Base-by-base conservation (phyloP, 1,139 yeast genomes). In the Scheffersomyces parashehatae region DNA sequence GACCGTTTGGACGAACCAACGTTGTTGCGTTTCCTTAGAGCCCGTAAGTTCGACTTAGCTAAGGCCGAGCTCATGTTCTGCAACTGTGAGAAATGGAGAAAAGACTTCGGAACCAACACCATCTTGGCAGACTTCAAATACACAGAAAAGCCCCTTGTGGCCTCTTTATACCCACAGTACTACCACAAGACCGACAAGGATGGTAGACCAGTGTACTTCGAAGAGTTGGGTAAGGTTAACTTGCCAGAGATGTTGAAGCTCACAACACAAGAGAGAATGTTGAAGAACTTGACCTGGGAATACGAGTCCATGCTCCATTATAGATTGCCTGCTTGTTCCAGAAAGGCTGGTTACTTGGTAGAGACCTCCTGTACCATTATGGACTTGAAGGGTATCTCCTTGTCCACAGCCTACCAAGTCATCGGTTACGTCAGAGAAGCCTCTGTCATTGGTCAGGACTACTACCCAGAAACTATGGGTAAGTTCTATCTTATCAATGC, bases 401-500 rank as follows among this genome's bases (percentile, higher is more conserved):
- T 93, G 50, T 73, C 85, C 29, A 73, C 95, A 41, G 96, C 96
- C 33, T 82, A 85, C 51, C 88, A 85, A 64, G 99, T 93, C 38
- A 77, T 90, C 56, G 77, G 85, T 24, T 93, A 91, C 68, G 96
- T 93, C 44, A 82, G 85, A 64, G 97, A 90, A 68, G 97, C 99
- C 26, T 88, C 97, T 15, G 74, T 79, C 58, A 89, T 93, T 60
- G 97, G 98, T 50, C 99, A 93, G 73, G 89, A 93, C 74, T 93
- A 87, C 69, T 93, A 93, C 67, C 99, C 99, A n/a, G 99, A 93
- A 75, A 86, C 99, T 70, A 91, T 93, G 98, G 98, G 99, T 60
- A 90, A 89, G 69, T 93, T 93, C 64, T 93, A 89, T 71, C 75
- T 91, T 60, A 88, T 93, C 70, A 93, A 93, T 64, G 96, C 99